Evolutionary conservation across 2,329 filamentous ascomycete species (phyloP), one percentile per base, ranked within the genome.

Genomic region (Capronia epimyces): DNA sequence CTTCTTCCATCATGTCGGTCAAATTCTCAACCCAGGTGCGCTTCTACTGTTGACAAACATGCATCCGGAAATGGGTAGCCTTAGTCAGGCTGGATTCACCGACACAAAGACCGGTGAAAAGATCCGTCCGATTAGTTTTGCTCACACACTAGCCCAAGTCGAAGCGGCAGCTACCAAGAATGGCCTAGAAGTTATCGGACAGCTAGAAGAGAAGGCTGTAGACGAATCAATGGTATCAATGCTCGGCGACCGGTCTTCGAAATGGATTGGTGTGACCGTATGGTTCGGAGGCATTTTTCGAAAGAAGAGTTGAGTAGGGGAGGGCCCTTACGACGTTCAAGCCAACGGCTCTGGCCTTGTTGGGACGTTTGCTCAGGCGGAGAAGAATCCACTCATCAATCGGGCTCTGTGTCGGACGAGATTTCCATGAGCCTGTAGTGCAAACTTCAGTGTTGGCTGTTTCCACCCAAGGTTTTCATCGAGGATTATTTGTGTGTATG

Each of bases 401-500:
- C 79, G 75, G 57, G 80, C 69, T 48, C 79, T 74, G 71, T 90
- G 86, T 62, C 67, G 70, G 50, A 86, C 78, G 56, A 96, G 72
- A 60, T 81, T 83, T 5, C 73, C 71, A 60, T 81, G 78, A 51
- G 71, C 71, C 45, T 66, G 68, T 51, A 95, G 64, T 44, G 67
- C 73, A 45, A 95, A 69, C 46, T 75, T 72, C 53, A 76, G 77
- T 50, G 87, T 80, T 52, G 25, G 49, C 13, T 43, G 52, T 29
- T 43, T 71, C 86, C 87, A 90, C 1, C 69, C 73, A 57, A 89
- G 63, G 1, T 62, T 42, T 10, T 82, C 76, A 53, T 86, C 81
- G 45, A 95, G 69, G 46, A 97, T 73, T 44, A 95, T 72, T 67
- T 94, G 82, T 0, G 87, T 90, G 68, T 96, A 98, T 2, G 89